Evolutionary conservation across 176 grass and related monocot species (phyloP), one percentile per base, ranked within the genome.

Genomic region (Oryza australiensis): DNA sequence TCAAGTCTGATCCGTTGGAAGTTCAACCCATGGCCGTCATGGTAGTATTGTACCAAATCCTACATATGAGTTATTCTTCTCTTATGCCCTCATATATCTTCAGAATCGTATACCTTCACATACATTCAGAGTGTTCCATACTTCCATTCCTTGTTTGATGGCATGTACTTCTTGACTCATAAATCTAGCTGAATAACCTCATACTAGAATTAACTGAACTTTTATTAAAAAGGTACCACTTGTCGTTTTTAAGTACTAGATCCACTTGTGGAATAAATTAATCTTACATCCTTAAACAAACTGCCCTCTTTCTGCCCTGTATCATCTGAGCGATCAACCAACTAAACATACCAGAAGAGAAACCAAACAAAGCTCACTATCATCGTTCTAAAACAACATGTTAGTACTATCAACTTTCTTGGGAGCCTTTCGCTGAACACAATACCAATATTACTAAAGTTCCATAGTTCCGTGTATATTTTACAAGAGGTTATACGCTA

Each of bases 161-260:
- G 46, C 59, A 60, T 77, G 43, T 73, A 86, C 78, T 66, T 76
- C 10, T 57, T 74, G 60, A 76, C 64, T 38, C 53, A 40, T 32
- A 33, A 30, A 68, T 29, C 16, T 62, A 77, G 48, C 73, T 12
- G 0, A 2, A 33, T 9, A 35, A 51, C 55, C 55, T 24, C 12
- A 66, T 75, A 53, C 60, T 64, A 32, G 27, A 13, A 65, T 64
- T 23, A 23, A 48, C 37, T 16, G 12, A 53, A 81, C 0, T 34
- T 10, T 66, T 45, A 86, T 70, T 86, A 38, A 68, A 73, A 77
- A 86, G 41, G 83, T 22, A 67, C 68, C 68, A 77, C n/a, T 26
- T 85, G 72, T 35, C 77, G 11, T 60, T 26, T 80, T 85, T 76
- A 7, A 37, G 23, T 33, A 40, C 38, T 40, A 77, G 72, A 77